Evolutionary conservation across 192 early-diverging fungal genomes (phyloP).

Genomic region (Dissophora globulifera): DNA sequence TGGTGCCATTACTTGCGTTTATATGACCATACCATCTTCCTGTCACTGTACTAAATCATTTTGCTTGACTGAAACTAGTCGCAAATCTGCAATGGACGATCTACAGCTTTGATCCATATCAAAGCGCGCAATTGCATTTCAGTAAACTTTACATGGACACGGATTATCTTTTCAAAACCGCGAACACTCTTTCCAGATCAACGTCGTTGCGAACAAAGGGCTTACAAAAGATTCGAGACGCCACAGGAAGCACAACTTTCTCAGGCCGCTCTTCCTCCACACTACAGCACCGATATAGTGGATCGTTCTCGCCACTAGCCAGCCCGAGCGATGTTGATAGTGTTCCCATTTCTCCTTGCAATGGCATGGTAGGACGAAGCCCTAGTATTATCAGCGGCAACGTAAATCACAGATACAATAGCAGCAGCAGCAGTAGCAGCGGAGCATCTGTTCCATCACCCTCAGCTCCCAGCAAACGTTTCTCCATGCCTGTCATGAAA

Average conservation of each 20-base stretch:
- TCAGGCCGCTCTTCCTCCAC: neutral
- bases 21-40: neutral
- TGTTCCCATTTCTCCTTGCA: conserved; percentile 6
- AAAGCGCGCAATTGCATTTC: conserved; percentile 37
- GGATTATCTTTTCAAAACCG: conserved; percentile 32
- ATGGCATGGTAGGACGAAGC: conserved; percentile 10
- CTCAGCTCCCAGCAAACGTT: neutral
- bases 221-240: conserved; percentile 18
- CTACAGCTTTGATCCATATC: conserved; percentile 35
- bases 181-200: neutral
- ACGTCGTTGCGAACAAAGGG: conserved; percentile 15
- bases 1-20: neutral
- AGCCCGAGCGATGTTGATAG: conserved; percentile 9
- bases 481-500: conserved; percentile 12
- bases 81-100: conserved; percentile 33
- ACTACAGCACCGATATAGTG: neutral
- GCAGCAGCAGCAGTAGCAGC: neutral
- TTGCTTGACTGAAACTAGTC: neutral
- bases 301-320: conserved; percentile 15
- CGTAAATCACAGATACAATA: neutral
- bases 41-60: neutral
- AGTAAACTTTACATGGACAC: conserved; percentile 29
- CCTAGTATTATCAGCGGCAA: neutral
- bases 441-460: neutral
- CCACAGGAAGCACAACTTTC: neutral